Evolutionary conservation across 1,284 basidiomycete species (phyloP).

Genomic region (Pseudozyma tsukubaensis): DNA sequence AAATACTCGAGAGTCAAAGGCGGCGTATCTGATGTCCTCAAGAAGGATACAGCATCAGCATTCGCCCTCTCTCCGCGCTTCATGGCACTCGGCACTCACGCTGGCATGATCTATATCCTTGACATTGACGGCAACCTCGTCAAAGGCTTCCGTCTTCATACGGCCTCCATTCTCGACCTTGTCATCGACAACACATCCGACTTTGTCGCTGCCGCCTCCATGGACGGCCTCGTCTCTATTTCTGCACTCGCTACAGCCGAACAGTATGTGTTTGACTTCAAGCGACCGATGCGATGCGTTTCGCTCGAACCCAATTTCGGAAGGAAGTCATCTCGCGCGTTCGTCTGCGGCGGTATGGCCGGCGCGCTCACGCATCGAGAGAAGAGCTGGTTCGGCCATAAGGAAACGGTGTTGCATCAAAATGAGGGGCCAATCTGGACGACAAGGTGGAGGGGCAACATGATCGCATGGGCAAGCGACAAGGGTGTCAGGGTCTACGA

Average conservation of each 20-base stretch:
- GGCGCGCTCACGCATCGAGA: conserved; percentile 87
- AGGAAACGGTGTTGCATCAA: conserved; percentile 84
- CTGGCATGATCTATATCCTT: conserved; percentile 88
- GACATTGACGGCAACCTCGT: conserved; percentile 83
- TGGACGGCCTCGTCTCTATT: conserved; percentile 93
- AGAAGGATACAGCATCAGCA: conserved; percentile 76
- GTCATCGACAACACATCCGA: conserved; percentile 86
- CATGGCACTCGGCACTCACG: conserved; percentile 88
- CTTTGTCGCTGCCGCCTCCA: conserved; percentile 90
- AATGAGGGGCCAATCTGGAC: conserved; percentile 97
- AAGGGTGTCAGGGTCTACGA: conserved; percentile 96
- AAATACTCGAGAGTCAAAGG: conserved; percentile 89
- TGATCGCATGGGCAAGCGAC: conserved; percentile 98
- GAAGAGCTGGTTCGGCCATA: conserved; percentile 96
- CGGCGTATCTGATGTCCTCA: conserved; percentile 80
- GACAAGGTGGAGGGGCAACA: conserved; percentile 82
- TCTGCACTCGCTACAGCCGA: conserved; percentile 81
- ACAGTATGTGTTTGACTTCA: conserved; percentile 91
- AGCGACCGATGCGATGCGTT: conserved; percentile 89
- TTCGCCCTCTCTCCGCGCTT: conserved; percentile 74
- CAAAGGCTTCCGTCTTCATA: conserved; percentile 90
- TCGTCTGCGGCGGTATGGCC: conserved; percentile 93
- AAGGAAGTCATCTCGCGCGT: conserved; percentile 81
- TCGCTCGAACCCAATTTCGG: conserved; percentile 92
- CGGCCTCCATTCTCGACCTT: conserved; percentile 88